A percentile compares a stretch with the other conserved stretches of the same genome.
These are phyloP conservation scores for Pythium chondricola DNA, from an alignment of 352 stramenopile species.

Conservation along the genomic window DNA sequence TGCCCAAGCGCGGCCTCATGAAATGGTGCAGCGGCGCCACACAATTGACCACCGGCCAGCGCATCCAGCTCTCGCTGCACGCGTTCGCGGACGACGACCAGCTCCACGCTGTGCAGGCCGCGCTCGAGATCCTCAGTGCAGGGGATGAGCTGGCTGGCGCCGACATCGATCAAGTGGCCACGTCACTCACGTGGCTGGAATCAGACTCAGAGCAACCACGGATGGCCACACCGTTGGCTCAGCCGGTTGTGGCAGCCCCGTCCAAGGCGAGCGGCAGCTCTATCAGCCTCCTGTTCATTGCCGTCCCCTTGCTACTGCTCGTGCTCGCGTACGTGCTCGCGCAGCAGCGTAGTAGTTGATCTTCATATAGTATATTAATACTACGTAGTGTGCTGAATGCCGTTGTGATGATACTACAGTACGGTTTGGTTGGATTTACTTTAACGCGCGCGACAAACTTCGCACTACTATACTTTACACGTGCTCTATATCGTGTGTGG, in stretches of 20 bases:
- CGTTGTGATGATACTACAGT: background rate
- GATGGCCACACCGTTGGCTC: background rate
- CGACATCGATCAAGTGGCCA: constrained; percentile 7
- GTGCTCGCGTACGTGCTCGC: constrained; percentile 20
- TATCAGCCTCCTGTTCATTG: constrained; percentile 18
- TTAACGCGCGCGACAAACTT: too few species aligned
- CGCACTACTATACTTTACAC: constrained; percentile 15
- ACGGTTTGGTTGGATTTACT: background rate
- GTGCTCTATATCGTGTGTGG: constrained; percentile 11
- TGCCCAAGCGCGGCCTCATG: constrained; percentile 40
- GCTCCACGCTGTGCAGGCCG: constrained; percentile 33
- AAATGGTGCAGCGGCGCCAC: constrained; percentile 27
- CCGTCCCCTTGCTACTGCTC: constrained; percentile 31
- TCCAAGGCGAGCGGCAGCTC: background rate
- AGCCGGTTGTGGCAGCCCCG: background rate
- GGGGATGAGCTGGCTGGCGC: constrained; percentile 8
- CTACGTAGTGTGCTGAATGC: too few species aligned
- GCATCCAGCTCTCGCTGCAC: constrained; percentile 32
- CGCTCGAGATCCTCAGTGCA: constrained; percentile 50
- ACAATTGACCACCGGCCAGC: constrained; percentile 2
- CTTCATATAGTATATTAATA: too few species aligned
- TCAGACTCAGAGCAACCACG: background rate
- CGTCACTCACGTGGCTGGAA: constrained; percentile 16
- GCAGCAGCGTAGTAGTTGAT: background rate
- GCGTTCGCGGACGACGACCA: constrained; percentile 45